phyloP scores from a whole-genome alignment of 2,329 filamentous ascomycete species.

The Biscogniauxia marginata region DNA sequence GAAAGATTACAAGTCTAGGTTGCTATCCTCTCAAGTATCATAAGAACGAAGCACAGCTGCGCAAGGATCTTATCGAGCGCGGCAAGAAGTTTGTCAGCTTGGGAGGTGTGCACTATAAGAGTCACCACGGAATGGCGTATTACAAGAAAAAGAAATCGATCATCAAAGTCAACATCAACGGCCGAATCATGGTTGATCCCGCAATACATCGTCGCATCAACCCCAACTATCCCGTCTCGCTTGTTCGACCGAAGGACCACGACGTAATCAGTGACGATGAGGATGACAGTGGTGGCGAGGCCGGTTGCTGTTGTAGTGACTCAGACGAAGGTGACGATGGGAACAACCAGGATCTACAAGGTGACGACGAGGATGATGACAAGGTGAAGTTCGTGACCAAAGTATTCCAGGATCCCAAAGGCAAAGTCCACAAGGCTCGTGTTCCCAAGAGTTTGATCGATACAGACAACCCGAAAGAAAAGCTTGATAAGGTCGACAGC shows the following conservation, averaged over 20 bases:
- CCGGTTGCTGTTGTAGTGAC: slow-evolving; percentile 39
- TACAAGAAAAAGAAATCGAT: slow-evolving; percentile 75
- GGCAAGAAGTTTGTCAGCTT: slow-evolving; percentile 82
- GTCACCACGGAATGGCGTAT: slow-evolving; percentile 81
- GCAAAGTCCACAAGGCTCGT: slow-evolving; percentile 34
- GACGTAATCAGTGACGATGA: slow-evolving; percentile 55
- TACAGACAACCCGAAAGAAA: slow-evolving; percentile 42
- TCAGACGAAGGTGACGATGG: slow-evolving; percentile 34
- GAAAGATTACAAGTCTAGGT: slow-evolving; percentile 75
- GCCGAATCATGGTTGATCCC: slow-evolving; percentile 85
- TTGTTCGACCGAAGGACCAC: slow-evolving; percentile 70
- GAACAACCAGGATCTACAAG: slow-evolving; percentile 35
- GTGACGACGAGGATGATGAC: slow-evolving; percentile 35
- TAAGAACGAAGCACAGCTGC: slow-evolving; percentile 65
- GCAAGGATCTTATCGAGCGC: slow-evolving; percentile 68
- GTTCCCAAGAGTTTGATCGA: slow-evolving; percentile 37
- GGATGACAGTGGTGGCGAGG: slow-evolving; percentile 46
- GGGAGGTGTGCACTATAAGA: slow-evolving; percentile 80
- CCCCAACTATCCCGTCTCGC: slow-evolving; percentile 78
- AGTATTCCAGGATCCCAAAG: slow-evolving; percentile 46
- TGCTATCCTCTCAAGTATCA: slow-evolving; percentile 81
- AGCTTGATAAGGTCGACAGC: slow-evolving; percentile 53
- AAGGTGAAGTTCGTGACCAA: slow-evolving; percentile 50
- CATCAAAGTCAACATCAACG: slow-evolving; percentile 80
- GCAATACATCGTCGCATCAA: slow-evolving; percentile 80